These are phyloP conservation scores for Globisporangium abappressorium DNA, from an alignment of 352 stramenopile species.

Conservation along the genomic window DNA sequence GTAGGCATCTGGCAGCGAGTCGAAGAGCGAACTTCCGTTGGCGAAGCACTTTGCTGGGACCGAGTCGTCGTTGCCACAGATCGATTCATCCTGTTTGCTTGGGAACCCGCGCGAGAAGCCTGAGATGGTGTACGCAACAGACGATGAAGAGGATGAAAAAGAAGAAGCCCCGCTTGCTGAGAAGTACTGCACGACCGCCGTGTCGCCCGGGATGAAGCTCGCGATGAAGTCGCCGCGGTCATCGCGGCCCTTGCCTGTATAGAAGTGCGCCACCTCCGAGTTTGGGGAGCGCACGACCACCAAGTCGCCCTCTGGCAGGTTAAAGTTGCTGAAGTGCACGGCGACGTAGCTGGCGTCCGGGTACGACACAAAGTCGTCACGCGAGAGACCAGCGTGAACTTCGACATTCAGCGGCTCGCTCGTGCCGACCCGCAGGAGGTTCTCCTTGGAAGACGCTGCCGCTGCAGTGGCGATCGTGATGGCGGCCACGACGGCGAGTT, in stretches of 20 bases:
- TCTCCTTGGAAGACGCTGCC: neutral
- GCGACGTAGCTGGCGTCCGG: slow-evolving; percentile 52
- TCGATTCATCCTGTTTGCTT: slow-evolving; percentile 27
- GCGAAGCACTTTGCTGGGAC: slow-evolving; percentile 51
- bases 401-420: slow-evolving; percentile 28
- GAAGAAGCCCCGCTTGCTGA: slow-evolving; percentile 7
- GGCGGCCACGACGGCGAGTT: neutral
- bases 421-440: slow-evolving; percentile 25
- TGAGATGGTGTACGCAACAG: slow-evolving; percentile 33
- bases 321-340: slow-evolving; percentile 52
- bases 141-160: neutral
- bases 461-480: neutral
- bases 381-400: slow-evolving; percentile 22
- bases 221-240: slow-evolving; percentile 39
- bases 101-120: slow-evolving; percentile 43
- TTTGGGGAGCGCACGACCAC: slow-evolving; percentile 44
- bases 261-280: slow-evolving; percentile 22
- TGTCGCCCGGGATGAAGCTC: slow-evolving; percentile 37
- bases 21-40: slow-evolving; percentile 19
- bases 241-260: slow-evolving; percentile 37
- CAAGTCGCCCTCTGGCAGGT: slow-evolving; percentile 45
- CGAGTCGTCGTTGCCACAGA: slow-evolving; percentile 51
- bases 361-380: slow-evolving; percentile 39
- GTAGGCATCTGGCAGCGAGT: slow-evolving; percentile 38
- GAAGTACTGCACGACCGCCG: slow-evolving; percentile 45